These are phyloP conservation scores for Penicillium lividum DNA, from an alignment of 495 filamentous ascomycete genomes.

Conservation along the genomic window DNA sequence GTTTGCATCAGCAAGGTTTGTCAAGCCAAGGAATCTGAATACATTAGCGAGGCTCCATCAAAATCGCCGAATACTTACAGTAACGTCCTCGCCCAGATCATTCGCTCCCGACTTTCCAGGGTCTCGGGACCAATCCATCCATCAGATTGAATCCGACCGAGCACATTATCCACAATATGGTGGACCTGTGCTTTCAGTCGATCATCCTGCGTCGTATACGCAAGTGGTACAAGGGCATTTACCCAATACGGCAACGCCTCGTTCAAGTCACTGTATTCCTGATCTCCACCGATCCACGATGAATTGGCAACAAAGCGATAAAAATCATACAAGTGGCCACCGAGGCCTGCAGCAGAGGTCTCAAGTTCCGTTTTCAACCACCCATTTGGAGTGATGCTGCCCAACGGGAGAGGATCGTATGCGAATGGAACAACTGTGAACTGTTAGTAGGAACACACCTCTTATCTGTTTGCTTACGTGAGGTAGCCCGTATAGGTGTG, in stretches of 20 bases:
- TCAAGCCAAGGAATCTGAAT: constrained; percentile 52
- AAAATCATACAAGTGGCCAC: constrained; percentile 61
- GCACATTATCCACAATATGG: constrained; percentile 47
- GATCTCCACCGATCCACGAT: constrained; percentile 55
- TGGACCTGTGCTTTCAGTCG: constrained; percentile 58
- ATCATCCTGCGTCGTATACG: constrained; percentile 55
- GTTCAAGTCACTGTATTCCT: constrained; percentile 60
- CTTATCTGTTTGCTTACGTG: background rate
- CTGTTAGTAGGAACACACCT: background rate
- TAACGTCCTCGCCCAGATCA: constrained; percentile 57
- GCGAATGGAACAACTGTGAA: constrained; percentile 38
- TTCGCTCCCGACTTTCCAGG: constrained; percentile 35
- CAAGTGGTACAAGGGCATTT: constrained; percentile 65
- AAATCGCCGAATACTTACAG: background rate
- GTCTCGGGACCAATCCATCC: constrained; percentile 66
- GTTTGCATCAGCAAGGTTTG: constrained; percentile 44
- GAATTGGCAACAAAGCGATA: constrained; percentile 58
- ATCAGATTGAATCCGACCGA: constrained; percentile 54
- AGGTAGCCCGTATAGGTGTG: background rate
- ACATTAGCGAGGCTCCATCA: background rate
- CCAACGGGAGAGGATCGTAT: constrained; percentile 54
- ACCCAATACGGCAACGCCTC: constrained; percentile 68
- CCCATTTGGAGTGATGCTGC: constrained; percentile 57
- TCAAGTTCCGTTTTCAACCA: constrained; percentile 62
- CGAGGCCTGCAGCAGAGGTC: constrained; percentile 55